phyloP scores from a whole-genome alignment of 1,284 basidiomycete genomes.

The Pseudozyma tsukubaensis region DNA sequence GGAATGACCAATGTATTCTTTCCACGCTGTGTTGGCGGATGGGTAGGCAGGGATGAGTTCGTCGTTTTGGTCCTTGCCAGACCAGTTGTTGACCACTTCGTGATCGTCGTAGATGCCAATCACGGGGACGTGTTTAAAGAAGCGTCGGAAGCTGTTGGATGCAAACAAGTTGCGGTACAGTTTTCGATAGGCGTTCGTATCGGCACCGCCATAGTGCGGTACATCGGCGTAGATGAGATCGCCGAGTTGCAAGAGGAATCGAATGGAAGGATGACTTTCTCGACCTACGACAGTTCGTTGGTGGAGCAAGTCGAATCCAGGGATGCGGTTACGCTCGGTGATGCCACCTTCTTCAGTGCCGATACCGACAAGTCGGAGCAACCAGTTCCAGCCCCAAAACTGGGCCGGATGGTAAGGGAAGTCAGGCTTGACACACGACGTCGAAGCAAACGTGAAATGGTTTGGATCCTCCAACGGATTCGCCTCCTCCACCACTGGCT shows the following conservation, averaged over 20 bases:
- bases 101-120: conserved; percentile 67
- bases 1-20: conserved; percentile 76
- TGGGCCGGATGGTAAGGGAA: conserved; percentile 67
- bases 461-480: conserved; percentile 65
- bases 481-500: conserved; percentile 15
- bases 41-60: conserved; percentile 72
- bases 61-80: conserved; percentile 74
- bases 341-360: conserved; percentile 58
- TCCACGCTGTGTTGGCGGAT: conserved; percentile 77
- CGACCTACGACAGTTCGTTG: conserved; percentile 44
- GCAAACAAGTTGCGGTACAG: conserved; percentile 68
- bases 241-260: conserved; percentile 67
- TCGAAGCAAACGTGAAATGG: conserved; percentile 65
- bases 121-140: conserved; percentile 64
- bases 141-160: conserved; percentile 60
- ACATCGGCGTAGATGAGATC: conserved; percentile 83
- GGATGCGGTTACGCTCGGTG: conserved; percentile 71
- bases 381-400: conserved; percentile 66
- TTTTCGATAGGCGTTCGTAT: conserved; percentile 55
- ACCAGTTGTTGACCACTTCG: conserved; percentile 67
- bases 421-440: conserved; percentile 68
- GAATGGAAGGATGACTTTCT: conserved; percentile 62
- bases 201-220: conserved; percentile 70
- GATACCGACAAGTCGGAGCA: conserved; percentile 51
- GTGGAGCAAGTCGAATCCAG: conserved; percentile 78